phyloP scores from a whole-genome alignment of 768 basidiomycete species.

The Tricholomella constricta region DNA sequence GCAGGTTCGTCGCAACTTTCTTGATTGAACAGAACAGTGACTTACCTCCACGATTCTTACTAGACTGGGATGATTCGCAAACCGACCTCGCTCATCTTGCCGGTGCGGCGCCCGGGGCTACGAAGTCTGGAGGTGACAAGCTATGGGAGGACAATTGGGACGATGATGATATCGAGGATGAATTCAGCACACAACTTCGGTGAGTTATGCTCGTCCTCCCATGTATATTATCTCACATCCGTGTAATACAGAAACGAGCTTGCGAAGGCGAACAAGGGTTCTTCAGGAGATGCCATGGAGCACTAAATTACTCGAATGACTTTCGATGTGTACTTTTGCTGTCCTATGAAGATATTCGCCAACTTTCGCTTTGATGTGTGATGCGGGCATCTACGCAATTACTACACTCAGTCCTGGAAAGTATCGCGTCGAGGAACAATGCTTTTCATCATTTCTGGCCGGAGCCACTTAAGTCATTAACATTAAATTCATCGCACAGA shows the following conservation, averaged over 20 bases:
- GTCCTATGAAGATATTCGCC: not conserved
- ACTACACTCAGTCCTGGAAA: no score
- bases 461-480: not conserved
- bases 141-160: constrained; percentile 99
- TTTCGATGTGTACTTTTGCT: not conserved
- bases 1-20: constrained; percentile 56
- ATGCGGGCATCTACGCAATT: no score
- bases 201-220: constrained; percentile 39
- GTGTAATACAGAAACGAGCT: constrained; percentile 56
- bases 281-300: constrained; percentile 54
- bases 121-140: constrained; percentile 82
- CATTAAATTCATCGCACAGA: constrained; percentile 3
- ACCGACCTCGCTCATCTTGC: constrained; percentile 81
- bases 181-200: constrained; percentile 95
- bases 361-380: no score
- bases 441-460: not conserved
- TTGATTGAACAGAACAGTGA: not conserved
- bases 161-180: constrained; percentile 97
- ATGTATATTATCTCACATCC: not conserved
- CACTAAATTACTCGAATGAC: constrained; percentile 35
- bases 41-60: not conserved
- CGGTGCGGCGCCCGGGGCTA: constrained; percentile 71
- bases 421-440: not conserved
- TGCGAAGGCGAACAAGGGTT: constrained; percentile 52
- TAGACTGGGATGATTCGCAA: constrained; percentile 88